Conservation (phyloP, 192 early-diverging fungal genomes). For the Coemansia sp. region DNA sequence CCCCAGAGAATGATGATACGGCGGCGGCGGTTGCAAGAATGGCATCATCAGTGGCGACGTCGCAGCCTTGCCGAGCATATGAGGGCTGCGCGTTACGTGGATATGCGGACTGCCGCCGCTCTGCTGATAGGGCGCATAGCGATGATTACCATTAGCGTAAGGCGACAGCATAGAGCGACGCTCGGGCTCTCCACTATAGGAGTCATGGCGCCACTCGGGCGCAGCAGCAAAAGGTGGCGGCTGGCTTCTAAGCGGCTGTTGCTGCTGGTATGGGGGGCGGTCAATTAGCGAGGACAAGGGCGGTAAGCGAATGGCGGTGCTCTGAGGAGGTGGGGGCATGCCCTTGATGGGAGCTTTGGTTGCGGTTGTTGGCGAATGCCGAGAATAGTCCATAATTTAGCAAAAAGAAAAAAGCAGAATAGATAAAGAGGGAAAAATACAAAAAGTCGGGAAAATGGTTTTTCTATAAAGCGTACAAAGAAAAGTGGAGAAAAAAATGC, state of each 20-base stretch:
- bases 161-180: background rate
- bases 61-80: background rate
- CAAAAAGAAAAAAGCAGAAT: background rate
- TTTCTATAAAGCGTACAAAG: no score
- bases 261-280: background rate
- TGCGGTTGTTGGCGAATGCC: background rate
- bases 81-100: background rate
- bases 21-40: background rate
- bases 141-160: background rate
- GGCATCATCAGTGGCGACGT: background rate
- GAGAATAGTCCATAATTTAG: background rate
- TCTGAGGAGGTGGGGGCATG: background rate
- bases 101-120: background rate
- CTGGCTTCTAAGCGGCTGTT: background rate
- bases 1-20: background rate
- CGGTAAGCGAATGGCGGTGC: slow-evolving; percentile 23
- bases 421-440: slow-evolving; percentile 2
- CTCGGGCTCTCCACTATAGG: background rate
- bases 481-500: no score
- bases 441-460: background rate
- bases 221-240: background rate
- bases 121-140: background rate
- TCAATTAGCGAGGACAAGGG: slow-evolving; percentile 44
- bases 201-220: background rate
- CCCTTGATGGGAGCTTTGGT: background rate